Evolutionary conservation across 768 basidiomycete genomes (phyloP).

Genomic region (Suillus brevipes): DNA sequence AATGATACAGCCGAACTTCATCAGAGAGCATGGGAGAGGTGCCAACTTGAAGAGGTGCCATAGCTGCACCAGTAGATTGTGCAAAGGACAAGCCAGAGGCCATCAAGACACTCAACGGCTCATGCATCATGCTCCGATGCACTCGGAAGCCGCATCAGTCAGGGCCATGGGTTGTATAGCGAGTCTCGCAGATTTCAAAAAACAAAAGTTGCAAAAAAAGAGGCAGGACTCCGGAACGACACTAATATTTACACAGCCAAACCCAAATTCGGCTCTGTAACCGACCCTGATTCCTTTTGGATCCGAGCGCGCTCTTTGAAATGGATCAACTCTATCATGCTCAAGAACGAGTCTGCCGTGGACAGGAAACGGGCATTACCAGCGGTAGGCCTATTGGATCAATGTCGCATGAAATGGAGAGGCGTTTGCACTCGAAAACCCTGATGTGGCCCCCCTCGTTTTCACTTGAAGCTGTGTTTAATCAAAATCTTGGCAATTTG

Average conservation of each 20-base stretch:
- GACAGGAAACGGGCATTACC: not conserved
- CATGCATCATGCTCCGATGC: not conserved
- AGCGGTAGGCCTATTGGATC: not conserved
- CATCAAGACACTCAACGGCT: not conserved
- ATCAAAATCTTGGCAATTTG: not conserved
- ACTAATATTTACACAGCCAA: no score
- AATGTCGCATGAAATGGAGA: not conserved
- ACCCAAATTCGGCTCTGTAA: no score
- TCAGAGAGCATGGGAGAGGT: not conserved
- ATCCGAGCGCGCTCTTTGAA: not conserved
- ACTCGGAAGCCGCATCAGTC: not conserved
- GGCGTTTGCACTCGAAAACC: not conserved
- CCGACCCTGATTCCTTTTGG: not conserved
- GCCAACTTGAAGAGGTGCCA: not conserved
- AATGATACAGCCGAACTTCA: not conserved
- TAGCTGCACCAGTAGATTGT: not conserved
- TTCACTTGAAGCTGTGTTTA: not conserved
- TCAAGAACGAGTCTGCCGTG: not conserved
- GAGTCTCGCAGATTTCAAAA: not conserved
- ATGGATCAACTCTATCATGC: not conserved
- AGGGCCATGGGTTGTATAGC: no score
- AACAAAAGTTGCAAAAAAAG: not conserved
- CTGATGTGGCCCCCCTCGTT: not conserved
- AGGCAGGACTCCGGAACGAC: no score
- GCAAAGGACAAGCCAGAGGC: not conserved